A percentile compares a stretch with the other conserved stretches of the same genome.
Evolutionary conservation across 371 early-diverging fungal genomes (phyloP).

Genomic region (Mortierella sp.): DNA sequence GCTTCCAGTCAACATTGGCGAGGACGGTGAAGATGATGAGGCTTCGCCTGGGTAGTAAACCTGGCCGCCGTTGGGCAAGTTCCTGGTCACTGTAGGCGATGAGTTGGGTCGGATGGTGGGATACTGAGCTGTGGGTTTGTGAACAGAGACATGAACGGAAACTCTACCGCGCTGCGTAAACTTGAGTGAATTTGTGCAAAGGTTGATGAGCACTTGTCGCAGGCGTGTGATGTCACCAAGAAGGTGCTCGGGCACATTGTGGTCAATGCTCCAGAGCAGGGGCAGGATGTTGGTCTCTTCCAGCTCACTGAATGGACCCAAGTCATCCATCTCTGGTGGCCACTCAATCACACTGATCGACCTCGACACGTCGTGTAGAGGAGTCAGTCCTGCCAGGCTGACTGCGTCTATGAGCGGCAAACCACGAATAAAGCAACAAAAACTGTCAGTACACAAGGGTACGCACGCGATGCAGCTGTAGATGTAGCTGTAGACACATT

Average conservation of each 20-base stretch:
- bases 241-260: constrained; percentile 66
- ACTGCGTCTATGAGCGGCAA: constrained; percentile 33
- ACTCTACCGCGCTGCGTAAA: constrained; percentile 55
- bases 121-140: constrained; percentile 24
- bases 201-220: constrained; percentile 67
- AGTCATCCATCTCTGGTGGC: constrained; percentile 65
- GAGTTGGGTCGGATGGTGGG: constrained; percentile 61
- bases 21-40: constrained; percentile 29
- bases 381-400: constrained; percentile 48
- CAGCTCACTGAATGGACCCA: constrained; percentile 56
- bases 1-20: constrained; percentile 42
- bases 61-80: constrained; percentile 14
- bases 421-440: not conserved
- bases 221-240: constrained; percentile 69
- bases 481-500: too few relatives aligned
- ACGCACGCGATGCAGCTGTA: too few relatives aligned
- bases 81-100: constrained; percentile 58
- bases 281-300: constrained; percentile 61
- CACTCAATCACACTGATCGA: constrained; percentile 64
- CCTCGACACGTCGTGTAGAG: constrained; percentile 48
- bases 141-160: constrained; percentile 42
- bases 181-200: constrained; percentile 72
- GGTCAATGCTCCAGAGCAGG: constrained; percentile 67
- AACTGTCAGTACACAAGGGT: not conserved
- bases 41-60: constrained; percentile 45